Evolutionary conservation across 2,329 filamentous ascomycete genomes (phyloP).

Genomic region (Fusarium sp.): DNA sequence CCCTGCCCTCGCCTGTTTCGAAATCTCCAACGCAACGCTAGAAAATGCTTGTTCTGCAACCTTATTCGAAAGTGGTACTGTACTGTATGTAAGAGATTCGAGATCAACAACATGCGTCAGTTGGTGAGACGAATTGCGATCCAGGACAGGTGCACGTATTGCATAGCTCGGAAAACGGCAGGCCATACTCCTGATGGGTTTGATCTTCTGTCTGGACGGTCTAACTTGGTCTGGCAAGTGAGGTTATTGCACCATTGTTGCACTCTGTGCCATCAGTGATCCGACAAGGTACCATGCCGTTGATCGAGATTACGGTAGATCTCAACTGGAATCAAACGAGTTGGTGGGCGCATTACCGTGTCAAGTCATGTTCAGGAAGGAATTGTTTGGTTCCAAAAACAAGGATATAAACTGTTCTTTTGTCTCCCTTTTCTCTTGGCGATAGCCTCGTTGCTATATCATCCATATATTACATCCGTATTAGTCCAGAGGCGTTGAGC

Average conservation of each 20-base stretch:
- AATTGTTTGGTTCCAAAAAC: neutral
- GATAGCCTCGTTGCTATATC: neutral
- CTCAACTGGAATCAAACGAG: conserved; percentile 7
- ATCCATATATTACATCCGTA: neutral
- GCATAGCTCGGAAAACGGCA: neutral
- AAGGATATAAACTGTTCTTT: neutral
- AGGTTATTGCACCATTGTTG: conserved; percentile 27
- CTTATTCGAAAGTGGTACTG: conserved; percentile 18
- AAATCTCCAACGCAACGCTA: conserved; percentile 26
- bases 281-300: neutral
- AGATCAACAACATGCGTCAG: conserved; percentile 12
- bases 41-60: conserved; percentile 33
- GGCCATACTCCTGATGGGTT: conserved; percentile 1
- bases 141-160: conserved; percentile 18
- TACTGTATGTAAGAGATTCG: too few species aligned
- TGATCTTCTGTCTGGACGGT: neutral
- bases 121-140: conserved; percentile 6
- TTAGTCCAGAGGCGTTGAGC: neutral
- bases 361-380: neutral
- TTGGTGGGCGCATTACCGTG: neutral
- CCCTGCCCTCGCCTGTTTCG: conserved; percentile 29
- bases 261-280: conserved; percentile 14
- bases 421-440: conserved; percentile 25
- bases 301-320: conserved; percentile 1
- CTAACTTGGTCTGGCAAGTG: conserved; percentile 5